These are phyloP conservation scores for Colletotrichum horii DNA, from an alignment of 2,329 filamentous ascomycete species.

Conservation along the genomic window DNA sequence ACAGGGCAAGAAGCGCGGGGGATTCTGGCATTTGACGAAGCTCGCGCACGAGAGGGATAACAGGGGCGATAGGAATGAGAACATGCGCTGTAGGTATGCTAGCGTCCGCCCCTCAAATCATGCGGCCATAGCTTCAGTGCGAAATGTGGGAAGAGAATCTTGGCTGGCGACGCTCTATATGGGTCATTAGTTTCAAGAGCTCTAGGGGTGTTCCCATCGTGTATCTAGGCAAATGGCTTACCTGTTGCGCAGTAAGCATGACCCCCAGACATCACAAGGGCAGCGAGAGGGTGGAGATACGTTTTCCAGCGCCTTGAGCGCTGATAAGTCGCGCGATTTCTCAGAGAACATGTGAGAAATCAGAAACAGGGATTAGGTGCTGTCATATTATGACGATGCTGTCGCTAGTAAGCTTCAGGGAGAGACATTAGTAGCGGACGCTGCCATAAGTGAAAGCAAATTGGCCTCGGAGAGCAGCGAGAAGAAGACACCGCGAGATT, in stretches of 20 bases:
- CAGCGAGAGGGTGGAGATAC: background rate
- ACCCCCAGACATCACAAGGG: background rate
- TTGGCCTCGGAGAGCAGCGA: background rate
- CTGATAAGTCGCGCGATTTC: accelerated
- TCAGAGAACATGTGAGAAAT: background rate
- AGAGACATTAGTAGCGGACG: background rate
- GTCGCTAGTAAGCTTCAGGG: background rate
- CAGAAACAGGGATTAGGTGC: accelerated
- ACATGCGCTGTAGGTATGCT: background rate
- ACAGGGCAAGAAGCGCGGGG: background rate
- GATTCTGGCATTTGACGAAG: background rate
- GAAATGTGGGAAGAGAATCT: background rate
- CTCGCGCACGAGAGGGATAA: background rate
- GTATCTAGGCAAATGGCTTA: background rate
- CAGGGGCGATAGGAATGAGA: background rate
- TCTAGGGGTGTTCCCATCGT: background rate
- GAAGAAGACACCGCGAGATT: background rate
- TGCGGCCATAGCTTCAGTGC: background rate
- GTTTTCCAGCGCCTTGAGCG: background rate
- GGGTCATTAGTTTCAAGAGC: background rate
- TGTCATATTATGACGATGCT: background rate
- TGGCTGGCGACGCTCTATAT: background rate
- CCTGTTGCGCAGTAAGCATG: background rate
- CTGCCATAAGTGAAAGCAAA: background rate
- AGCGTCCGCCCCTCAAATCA: background rate